phyloP scores from a whole-genome alignment of 441 rosid species.

The Gossypium trilobum region DNA sequence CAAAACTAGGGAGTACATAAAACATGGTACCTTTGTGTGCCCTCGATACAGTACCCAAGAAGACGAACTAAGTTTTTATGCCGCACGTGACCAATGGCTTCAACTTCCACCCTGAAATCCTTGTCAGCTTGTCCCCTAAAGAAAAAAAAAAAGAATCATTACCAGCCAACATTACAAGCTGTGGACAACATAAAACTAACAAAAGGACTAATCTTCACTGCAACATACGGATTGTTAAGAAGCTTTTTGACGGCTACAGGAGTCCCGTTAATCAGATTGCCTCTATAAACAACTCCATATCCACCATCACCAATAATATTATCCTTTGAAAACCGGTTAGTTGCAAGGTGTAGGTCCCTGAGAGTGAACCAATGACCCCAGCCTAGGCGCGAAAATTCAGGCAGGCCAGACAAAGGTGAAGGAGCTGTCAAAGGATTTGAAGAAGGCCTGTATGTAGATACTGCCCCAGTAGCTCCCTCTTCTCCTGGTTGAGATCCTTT shows the following conservation, averaged over 20 bases:
- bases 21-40: conserved; percentile 49
- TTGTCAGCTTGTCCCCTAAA: conserved; percentile 67
- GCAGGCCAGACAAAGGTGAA: conserved; percentile 54
- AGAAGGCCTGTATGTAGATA: conserved; percentile 29
- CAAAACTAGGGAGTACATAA: background rate
- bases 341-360: conserved; percentile 62
- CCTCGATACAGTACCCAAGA: conserved; percentile 72
- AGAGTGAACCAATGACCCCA: conserved; percentile 86
- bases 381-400: conserved; percentile 57
- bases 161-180: background rate
- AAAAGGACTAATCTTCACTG: background rate
- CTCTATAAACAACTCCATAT: conserved; percentile 63
- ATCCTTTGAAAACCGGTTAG: conserved; percentile 53
- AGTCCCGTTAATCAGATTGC: conserved; percentile 46
- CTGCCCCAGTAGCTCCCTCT: conserved; percentile 24
- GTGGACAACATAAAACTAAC: conserved; percentile 5
- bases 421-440: conserved; percentile 35
- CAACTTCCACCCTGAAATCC: conserved; percentile 73
- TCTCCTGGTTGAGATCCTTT: conserved; percentile 37
- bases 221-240: conserved; percentile 58
- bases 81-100: conserved; percentile 71
- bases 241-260: conserved; percentile 68
- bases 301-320: conserved; percentile 76
- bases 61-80: conserved; percentile 73
- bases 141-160: background rate